Conservation (phyloP, 2,329 filamentous ascomycete species). For the Colletotrichum cordylinicola region DNA sequence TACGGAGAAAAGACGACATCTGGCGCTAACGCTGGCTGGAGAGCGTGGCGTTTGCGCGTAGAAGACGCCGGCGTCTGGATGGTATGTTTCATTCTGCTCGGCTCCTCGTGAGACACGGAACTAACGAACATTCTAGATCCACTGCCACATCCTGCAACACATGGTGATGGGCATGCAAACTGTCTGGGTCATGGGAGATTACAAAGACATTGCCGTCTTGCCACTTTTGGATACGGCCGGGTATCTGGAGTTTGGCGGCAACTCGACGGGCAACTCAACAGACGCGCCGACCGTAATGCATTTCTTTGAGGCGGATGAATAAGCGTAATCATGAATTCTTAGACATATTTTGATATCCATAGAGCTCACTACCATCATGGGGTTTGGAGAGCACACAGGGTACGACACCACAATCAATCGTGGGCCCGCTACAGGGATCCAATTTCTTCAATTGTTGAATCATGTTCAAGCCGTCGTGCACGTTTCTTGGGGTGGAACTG, state of each 20-base stretch:
- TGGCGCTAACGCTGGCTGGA: slow-evolving; percentile 57
- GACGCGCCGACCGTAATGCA: slow-evolving; percentile 21
- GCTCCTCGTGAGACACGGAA: background rate
- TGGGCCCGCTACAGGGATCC: background rate
- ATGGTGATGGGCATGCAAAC: slow-evolving; percentile 58
- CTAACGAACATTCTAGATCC: slow-evolving; percentile 38
- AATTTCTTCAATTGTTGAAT: background rate
- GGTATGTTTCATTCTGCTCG: slow-evolving; percentile 24
- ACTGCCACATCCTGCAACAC: slow-evolving; percentile 64
- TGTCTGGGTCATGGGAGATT: slow-evolving; percentile 31
- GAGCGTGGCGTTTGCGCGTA: slow-evolving; percentile 61
- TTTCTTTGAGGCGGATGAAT: slow-evolving; percentile 4
- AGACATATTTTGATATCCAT: background rate
- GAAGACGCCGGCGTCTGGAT: slow-evolving; percentile 64
- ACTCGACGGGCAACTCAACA: slow-evolving; percentile 46
- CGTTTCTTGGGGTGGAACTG: background rate
- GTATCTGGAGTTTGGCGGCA: slow-evolving; percentile 50
- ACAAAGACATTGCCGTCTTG: slow-evolving; percentile 25
- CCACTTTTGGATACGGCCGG: slow-evolving; percentile 38
- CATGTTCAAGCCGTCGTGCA: background rate
- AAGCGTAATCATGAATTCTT: background rate
- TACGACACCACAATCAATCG: background rate
- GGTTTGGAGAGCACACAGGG: background rate
- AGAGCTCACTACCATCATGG: background rate
- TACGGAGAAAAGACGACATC: slow-evolving; percentile 49